phyloP scores from a whole-genome alignment of 106 monocot genomes.

The Posidonia australis region DNA sequence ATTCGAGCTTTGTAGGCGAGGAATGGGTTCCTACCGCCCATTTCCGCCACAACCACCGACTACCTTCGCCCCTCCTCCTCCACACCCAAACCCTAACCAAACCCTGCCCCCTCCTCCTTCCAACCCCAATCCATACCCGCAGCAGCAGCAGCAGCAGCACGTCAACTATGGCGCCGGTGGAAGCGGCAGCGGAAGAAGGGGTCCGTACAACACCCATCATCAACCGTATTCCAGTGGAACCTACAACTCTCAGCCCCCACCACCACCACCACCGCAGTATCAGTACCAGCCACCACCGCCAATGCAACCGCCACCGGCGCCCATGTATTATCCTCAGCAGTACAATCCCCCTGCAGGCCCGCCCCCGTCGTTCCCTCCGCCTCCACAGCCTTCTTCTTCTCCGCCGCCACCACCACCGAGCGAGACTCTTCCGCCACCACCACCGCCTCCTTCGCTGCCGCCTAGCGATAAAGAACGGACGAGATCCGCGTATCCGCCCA shows the following conservation, averaged over 20 bases:
- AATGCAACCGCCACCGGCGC: background rate
- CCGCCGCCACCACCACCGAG: slow-evolving; percentile 24
- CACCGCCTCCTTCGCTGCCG: slow-evolving; percentile 15
- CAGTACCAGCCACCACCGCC: slow-evolving; percentile 11
- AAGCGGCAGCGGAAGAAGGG: background rate
- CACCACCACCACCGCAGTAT: slow-evolving; percentile 3
- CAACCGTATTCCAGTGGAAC: slow-evolving; percentile 4
- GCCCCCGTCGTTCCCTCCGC: slow-evolving; percentile 11
- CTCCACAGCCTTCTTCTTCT: slow-evolving; percentile 1
- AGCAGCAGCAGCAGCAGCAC: slow-evolving; percentile 10
- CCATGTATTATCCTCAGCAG: slow-evolving; percentile 15
- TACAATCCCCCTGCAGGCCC: slow-evolving; percentile 16
- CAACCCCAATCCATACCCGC: slow-evolving; percentile 12
- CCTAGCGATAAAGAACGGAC: background rate
- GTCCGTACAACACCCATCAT: background rate
- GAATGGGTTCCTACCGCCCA: slow-evolving; percentile 18
- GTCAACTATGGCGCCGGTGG: background rate
- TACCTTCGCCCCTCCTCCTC: background rate
- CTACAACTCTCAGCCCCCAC: slow-evolving; percentile 5
- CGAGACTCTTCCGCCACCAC: slow-evolving; percentile 18
- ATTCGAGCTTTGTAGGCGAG: background rate
- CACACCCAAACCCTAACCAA: slow-evolving; percentile 11
- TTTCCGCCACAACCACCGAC: slow-evolving; percentile 7
- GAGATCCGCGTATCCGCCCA: slow-evolving; percentile 1
- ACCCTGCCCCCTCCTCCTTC: background rate